These are phyloP conservation scores for Boletus coccyginus DNA, from an alignment of 768 basidiomycete genomes.

Conservation along the genomic window DNA sequence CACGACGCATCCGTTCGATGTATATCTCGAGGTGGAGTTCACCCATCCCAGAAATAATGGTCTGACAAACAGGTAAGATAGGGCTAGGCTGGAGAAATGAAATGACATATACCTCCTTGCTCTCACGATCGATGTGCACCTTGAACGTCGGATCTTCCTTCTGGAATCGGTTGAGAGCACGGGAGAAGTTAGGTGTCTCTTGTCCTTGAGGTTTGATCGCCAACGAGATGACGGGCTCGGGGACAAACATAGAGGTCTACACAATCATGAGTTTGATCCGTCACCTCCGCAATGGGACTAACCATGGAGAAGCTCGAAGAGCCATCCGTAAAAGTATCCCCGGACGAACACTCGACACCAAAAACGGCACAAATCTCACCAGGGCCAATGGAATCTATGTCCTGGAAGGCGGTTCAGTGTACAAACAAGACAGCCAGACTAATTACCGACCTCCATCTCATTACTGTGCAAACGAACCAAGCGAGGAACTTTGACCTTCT, in stretches of 20 bases:
- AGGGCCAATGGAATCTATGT: slow-evolving; percentile 89
- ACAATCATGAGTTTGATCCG: background rate
- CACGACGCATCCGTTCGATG: slow-evolving; percentile 97
- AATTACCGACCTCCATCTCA: slow-evolving; percentile 85
- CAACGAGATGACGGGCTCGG: slow-evolving; percentile 96
- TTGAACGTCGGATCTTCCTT: slow-evolving; percentile 99
- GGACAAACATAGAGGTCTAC: slow-evolving; percentile 97
- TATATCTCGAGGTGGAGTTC: slow-evolving; percentile 99
- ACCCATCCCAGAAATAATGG: slow-evolving; percentile 99
- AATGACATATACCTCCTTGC: slow-evolving; percentile 70
- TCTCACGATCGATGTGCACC: slow-evolving; percentile 91
- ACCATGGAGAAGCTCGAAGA: slow-evolving; percentile 93
- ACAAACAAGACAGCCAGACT: background rate
- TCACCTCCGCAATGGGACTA: slow-evolving; percentile 17
- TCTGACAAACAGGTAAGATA: slow-evolving; percentile 44
- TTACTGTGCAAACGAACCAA: slow-evolving; percentile 98
- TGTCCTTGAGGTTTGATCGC: slow-evolving; percentile 88
- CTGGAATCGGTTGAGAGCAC: slow-evolving; percentile 95
- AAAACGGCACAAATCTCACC: slow-evolving; percentile 99
- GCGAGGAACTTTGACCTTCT: slow-evolving; percentile 95
- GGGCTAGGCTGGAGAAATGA: background rate
- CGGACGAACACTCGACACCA: slow-evolving; percentile 96
- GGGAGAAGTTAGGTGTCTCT: slow-evolving; percentile 95
- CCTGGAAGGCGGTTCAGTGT: slow-evolving; percentile 42
- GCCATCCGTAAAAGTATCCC: slow-evolving; percentile 97